Evolutionary conservation across 306 rosid genomes (phyloP), one percentile per base, ranked within the genome.

Genomic region (Acacia confusa): DNA sequence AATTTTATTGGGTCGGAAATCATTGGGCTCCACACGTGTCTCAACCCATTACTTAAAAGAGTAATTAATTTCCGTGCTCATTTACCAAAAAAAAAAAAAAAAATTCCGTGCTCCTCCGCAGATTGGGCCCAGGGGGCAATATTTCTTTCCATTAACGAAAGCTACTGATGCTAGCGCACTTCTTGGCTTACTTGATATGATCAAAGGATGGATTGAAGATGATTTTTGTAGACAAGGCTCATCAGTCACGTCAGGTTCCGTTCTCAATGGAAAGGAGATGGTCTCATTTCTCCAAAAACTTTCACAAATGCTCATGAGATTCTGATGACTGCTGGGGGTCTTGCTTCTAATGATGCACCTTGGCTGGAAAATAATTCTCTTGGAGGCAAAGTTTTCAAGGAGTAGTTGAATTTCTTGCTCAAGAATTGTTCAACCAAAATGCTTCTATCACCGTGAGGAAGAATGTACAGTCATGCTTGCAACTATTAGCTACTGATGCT

Each of bases 131-230:
- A n/a, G n/a, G n/a, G n/a, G n/a, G n/a, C n/a, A n/a, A n/a, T n/a
- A n/a, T n/a, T n/a, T n/a, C n/a, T n/a, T n/a, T n/a, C n/a, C n/a
- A n/a, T n/a, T n/a, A n/a, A n/a, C n/a, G 90, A 96, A 93, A 83
- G 97, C 91, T 79, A 91, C 96, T 55, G 99, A 96, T 89, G 93
- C 97, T 48, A 90, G 95, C 81, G 97, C 94, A 78, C 92, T 96
- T 76, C 92, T 96, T 75, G 92, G 97, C 97, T 92, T 94, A 87
- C 97, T 96, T 82, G 98, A 91, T 87, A 97, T 96, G 83, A 87
- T 93, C 83, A 93, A 92, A 87, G 97, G 98, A 83, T 96, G 99
- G 98, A 83, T 96, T 85, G 99, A 93, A 83, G 97, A 93, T 73
- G 98, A 96, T 83, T 83, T 83, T 68, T 81, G 88, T 74, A 96